Conservation (phyloP, 148 eudicot species). For the Cornus suecica region DNA sequence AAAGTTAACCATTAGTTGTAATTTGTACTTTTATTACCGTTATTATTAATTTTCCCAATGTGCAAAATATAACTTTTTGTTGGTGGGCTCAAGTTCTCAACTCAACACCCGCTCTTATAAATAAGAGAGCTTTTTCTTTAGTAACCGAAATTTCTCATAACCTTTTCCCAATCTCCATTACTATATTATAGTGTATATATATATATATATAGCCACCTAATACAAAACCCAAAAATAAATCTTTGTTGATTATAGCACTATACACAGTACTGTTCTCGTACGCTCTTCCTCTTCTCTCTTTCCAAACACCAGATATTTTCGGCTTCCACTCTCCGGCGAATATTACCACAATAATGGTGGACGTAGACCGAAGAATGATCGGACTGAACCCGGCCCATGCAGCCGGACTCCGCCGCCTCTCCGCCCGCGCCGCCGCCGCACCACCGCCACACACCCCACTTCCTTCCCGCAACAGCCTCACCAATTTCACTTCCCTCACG, state of each 20-base stretch:
- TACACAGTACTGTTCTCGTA: not conserved
- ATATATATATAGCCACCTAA: not conserved
- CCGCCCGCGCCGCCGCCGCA: constrained; percentile 75
- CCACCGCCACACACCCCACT: constrained; percentile 34
- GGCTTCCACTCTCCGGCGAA: not conserved
- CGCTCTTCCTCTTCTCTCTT: not conserved
- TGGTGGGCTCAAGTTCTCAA: not conserved
- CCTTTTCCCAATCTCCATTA: not conserved
- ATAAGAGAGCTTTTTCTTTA: not conserved
- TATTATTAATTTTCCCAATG: not conserved
- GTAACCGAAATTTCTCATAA: not conserved
- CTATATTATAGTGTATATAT: no score
- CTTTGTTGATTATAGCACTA: not conserved
- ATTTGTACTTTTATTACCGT: no score
- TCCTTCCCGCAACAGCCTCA: constrained; percentile 51
- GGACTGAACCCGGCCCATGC: constrained; percentile 76
- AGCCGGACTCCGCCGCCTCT: constrained; percentile 94
- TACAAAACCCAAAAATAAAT: not conserved
- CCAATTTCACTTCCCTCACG: constrained; percentile 64
- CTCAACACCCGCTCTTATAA: not conserved
- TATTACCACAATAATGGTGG: constrained; percentile 64
- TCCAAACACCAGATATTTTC: not conserved
- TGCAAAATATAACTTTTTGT: not conserved
- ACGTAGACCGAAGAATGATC: constrained; percentile 81
- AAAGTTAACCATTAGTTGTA: not conserved